phyloP scores from a whole-genome alignment of 2,329 filamentous ascomycete genomes.

The Helotiales sp. region DNA sequence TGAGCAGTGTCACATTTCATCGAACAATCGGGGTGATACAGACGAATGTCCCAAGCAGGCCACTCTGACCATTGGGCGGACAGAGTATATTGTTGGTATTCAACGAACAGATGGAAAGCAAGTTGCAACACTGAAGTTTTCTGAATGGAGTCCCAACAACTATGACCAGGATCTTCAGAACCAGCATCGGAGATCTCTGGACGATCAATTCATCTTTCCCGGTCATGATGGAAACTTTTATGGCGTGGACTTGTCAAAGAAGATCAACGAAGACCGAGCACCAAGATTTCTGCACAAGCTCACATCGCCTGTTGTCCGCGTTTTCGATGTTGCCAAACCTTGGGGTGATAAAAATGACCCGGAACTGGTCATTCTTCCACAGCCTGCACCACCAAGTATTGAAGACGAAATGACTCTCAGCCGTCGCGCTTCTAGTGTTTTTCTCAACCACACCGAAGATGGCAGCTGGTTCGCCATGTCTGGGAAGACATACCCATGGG shows the following conservation, averaged over 20 bases:
- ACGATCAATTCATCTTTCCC: constrained; percentile 86
- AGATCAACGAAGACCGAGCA: constrained; percentile 31
- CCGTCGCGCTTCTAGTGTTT: constrained; percentile 66
- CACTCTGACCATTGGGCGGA: constrained; percentile 79
- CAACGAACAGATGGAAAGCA: constrained; percentile 72
- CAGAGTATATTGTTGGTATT: constrained; percentile 88
- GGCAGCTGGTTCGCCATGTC: constrained; percentile 96
- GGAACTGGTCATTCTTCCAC: constrained; percentile 81
- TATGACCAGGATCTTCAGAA: constrained; percentile 83
- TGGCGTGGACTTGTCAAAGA: constrained; percentile 67
- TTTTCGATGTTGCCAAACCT: constrained; percentile 84
- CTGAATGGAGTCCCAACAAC: constrained; percentile 93
- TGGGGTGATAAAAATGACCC: constrained; percentile 66
- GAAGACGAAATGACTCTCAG: constrained; percentile 50
- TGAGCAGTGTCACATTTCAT: constrained; percentile 53
- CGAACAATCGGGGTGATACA: constrained; percentile 58
- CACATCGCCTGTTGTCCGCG: constrained; percentile 75
- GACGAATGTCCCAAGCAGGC: constrained; percentile 79
- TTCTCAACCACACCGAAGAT: constrained; percentile 81
- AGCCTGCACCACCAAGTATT: constrained; percentile 66
- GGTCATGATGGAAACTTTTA: constrained; percentile 82
- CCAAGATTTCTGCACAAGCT: constrained; percentile 68
- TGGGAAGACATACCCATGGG: constrained; percentile 79
- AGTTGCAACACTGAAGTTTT: constrained; percentile 88
- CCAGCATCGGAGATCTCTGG: constrained; percentile 78